Percentiles rank a stretch among this genome's conserved stretches.
phyloP scores from a whole-genome alignment of 2,329 filamentous ascomycete species.

The Phaeosphaeriaceae sp. region DNA sequence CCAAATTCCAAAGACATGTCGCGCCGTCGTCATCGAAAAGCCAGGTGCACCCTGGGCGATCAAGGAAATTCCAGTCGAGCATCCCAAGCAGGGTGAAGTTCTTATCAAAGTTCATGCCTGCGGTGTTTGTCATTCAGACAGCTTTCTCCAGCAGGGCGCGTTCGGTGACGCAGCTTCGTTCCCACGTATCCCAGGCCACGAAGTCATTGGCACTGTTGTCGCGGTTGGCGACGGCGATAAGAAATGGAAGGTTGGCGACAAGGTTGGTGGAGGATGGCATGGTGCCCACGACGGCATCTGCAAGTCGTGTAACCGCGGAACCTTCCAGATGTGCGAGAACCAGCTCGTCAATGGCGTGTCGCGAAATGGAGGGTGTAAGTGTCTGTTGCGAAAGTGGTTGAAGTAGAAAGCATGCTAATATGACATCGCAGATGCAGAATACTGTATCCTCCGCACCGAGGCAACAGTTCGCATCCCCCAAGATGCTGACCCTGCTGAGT shows the following conservation, averaged over 20 bases:
- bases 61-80: slow-evolving; percentile 65
- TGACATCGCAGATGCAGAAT: slow-evolving; percentile 59
- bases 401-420: neutral
- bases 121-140: slow-evolving; percentile 74
- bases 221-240: slow-evolving; percentile 65
- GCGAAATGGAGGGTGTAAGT: slow-evolving; percentile 68
- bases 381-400: neutral
- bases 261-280: slow-evolving; percentile 73
- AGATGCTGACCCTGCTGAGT: slow-evolving; percentile 54
- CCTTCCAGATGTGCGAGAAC: slow-evolving; percentile 74
- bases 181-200: slow-evolving; percentile 73
- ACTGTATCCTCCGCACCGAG: slow-evolving; percentile 66
- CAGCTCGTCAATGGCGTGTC: slow-evolving; percentile 69
- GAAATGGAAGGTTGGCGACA: slow-evolving; percentile 68
- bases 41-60: slow-evolving; percentile 62
- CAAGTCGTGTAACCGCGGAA: slow-evolving; percentile 66
- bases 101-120: slow-evolving; percentile 76
- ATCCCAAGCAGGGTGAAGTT: slow-evolving; percentile 65
- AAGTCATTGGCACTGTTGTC: slow-evolving; percentile 72
- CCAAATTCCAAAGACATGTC: slow-evolving; percentile 66
- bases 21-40: slow-evolving; percentile 67
- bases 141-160: slow-evolving; percentile 33
- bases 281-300: slow-evolving; percentile 70
- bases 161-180: slow-evolving; percentile 35
- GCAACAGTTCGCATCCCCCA: slow-evolving; percentile 62